phyloP scores from a whole-genome alignment of 495 filamentous ascomycete species.

The Tuber indicum region DNA sequence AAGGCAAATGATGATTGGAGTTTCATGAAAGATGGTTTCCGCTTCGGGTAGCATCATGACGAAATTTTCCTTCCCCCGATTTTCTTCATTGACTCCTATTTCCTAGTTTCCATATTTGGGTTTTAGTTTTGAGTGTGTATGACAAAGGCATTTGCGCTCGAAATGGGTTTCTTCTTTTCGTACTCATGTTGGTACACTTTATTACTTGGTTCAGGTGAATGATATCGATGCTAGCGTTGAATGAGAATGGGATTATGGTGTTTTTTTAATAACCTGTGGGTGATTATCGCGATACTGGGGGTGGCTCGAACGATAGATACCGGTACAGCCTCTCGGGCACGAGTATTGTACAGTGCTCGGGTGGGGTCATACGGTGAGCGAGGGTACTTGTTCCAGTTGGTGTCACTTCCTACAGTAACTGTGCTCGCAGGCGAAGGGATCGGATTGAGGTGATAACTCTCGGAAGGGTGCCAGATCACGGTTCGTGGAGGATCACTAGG shows the following conservation, averaged over 20 bases:
- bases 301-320: neutral
- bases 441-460: neutral
- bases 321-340: neutral
- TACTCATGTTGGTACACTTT: neutral
- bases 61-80: neutral
- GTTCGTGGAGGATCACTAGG: neutral
- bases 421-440: neutral
- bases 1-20: neutral
- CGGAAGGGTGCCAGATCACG: neutral
- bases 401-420: neutral
- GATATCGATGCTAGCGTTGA: neutral
- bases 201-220: neutral
- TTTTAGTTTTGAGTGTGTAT: neutral
- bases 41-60: neutral
- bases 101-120: neutral
- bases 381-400: neutral
- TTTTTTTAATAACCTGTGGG: neutral
- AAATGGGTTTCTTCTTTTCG: neutral
- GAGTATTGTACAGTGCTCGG: neutral
- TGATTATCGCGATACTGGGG: neutral
- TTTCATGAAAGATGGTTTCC: neutral
- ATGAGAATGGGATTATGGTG: neutral
- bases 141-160: neutral
- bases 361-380: neutral
- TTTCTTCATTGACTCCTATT: neutral